A percentile compares a stretch with the other conserved stretches of the same genome.
Evolutionary conservation across 805 yeast genomes (phyloP).

Genomic region (Barnettozyma siamensis): DNA sequence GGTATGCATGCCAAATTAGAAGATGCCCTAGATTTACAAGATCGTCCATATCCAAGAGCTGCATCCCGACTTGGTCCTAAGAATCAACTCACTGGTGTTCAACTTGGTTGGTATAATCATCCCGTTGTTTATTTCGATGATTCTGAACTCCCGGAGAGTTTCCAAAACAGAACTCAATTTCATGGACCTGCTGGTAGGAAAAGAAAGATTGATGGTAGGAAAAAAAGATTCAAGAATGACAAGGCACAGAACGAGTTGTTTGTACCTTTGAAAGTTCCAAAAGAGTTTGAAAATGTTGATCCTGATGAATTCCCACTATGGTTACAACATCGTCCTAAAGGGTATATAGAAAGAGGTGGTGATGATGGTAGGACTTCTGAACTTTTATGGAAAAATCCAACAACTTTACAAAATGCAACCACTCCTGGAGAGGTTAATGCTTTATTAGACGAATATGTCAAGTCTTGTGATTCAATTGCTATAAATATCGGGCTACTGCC

Average conservation of each 20-base stretch:
- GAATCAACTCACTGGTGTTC: slow-evolving; percentile 61
- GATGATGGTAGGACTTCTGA: slow-evolving; percentile 48
- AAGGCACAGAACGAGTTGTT: slow-evolving; percentile 21
- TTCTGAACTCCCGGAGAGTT: slow-evolving; percentile 15
- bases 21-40: slow-evolving; percentile 72
- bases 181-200: slow-evolving; percentile 12
- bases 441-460: slow-evolving; percentile 48
- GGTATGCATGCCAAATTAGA: slow-evolving; percentile 71
- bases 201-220: slow-evolving; percentile 23
- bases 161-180: slow-evolving; percentile 12
- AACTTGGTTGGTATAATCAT: slow-evolving; percentile 57
- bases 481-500: slow-evolving; percentile 45
- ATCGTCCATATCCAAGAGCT: slow-evolving; percentile 76
- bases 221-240: slow-evolving; percentile 17
- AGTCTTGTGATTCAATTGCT: slow-evolving; percentile 53
- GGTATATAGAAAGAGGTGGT: slow-evolving; percentile 80
- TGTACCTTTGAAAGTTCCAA: slow-evolving; percentile 37
- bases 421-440: slow-evolving; percentile 20
- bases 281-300: slow-evolving; percentile 34
- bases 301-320: slow-evolving; percentile 58
- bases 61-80: slow-evolving; percentile 69
- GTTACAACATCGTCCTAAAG: slow-evolving; percentile 74
- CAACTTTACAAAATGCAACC: neutral
- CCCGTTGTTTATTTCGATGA: slow-evolving; percentile 62
- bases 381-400: slow-evolving; percentile 58